Percentiles rank a stretch among this genome's conserved stretches.
phyloP scores from a whole-genome alignment of 345 rosid species.

The Bretschneidera sinensis region DNA sequence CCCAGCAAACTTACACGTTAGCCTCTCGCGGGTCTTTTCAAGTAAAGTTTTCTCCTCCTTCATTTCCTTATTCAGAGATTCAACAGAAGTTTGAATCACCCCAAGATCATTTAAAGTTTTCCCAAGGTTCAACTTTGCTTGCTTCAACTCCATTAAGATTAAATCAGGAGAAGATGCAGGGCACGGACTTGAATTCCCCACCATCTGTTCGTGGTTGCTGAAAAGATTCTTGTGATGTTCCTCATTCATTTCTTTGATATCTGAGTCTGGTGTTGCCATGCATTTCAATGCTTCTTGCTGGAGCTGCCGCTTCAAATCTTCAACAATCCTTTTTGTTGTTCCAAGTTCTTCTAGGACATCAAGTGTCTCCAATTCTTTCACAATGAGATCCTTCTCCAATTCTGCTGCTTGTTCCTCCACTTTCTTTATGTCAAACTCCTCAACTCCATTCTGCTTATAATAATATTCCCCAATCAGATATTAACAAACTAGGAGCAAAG shows the following conservation, averaged over 20 bases:
- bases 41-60: conserved; percentile 69
- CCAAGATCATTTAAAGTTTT: conserved; percentile 83
- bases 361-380: conserved; percentile 86
- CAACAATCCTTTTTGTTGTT: conserved; percentile 74
- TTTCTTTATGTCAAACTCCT: conserved; percentile 76
- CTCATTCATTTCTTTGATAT: conserved; percentile 57
- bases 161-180: conserved; percentile 64
- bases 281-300: conserved; percentile 76
- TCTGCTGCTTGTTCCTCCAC: conserved; percentile 86
- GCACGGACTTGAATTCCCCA: conserved; percentile 36
- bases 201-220: conserved; percentile 22
- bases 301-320: conserved; percentile 80
- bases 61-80: conserved; percentile 69
- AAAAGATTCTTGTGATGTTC: conserved; percentile 30
- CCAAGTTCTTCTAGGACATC: conserved; percentile 94
- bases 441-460: conserved; percentile 37
- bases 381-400: conserved; percentile 84
- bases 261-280: conserved; percentile 40
- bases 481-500: neutral
- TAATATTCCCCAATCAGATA: neutral
- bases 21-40: conserved; percentile 57
- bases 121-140: conserved; percentile 80
- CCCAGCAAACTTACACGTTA: conserved; percentile 55
- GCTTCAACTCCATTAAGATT: conserved; percentile 78
- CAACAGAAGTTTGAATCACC: conserved; percentile 75